A percentile compares a stretch with the other conserved stretches of the same genome.
Conservation (phyloP, 345 rosid species). For the Corchorus capsularis region DNA sequence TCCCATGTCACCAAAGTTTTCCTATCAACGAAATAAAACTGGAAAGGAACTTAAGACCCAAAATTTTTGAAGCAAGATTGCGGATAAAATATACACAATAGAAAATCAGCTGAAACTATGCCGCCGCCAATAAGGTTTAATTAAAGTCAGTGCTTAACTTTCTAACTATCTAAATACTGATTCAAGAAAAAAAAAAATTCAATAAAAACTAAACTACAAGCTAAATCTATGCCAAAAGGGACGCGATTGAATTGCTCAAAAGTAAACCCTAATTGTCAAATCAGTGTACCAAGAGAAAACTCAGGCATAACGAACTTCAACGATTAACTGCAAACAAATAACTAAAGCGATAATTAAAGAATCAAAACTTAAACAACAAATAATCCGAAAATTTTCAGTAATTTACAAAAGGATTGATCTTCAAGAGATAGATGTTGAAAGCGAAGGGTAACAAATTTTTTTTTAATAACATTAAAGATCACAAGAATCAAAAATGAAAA, state of each 20-base stretch:
- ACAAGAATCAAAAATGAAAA: not conserved
- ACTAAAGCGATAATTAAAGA: not conserved
- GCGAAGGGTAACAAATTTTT: not conserved
- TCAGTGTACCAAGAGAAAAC: not conserved
- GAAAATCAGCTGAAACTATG: not conserved
- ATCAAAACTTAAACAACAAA: not conserved
- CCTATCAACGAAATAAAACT: not conserved
- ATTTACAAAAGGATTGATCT: not conserved
- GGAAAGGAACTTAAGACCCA: not conserved
- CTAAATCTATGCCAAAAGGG: not conserved
- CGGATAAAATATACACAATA: too few species aligned
- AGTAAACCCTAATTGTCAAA: slow-evolving; percentile 1
- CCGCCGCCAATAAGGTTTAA: not conserved
- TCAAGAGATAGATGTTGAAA: not conserved
- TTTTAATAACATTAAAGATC: not conserved
- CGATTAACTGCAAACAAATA: not conserved
- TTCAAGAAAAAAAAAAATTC: not conserved
- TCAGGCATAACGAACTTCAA: not conserved
- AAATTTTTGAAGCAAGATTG: too few species aligned
- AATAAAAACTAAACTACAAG: not conserved
- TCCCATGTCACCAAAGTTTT: slow-evolving; percentile 28
- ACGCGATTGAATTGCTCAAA: not conserved
- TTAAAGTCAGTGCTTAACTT: not conserved
- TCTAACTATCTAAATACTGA: not conserved
- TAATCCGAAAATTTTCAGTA: not conserved